Evolutionary conservation across 2,329 filamentous ascomycete genomes (phyloP), one percentile per base, ranked within the genome.

Genomic region (Alternaria consortialis): DNA sequence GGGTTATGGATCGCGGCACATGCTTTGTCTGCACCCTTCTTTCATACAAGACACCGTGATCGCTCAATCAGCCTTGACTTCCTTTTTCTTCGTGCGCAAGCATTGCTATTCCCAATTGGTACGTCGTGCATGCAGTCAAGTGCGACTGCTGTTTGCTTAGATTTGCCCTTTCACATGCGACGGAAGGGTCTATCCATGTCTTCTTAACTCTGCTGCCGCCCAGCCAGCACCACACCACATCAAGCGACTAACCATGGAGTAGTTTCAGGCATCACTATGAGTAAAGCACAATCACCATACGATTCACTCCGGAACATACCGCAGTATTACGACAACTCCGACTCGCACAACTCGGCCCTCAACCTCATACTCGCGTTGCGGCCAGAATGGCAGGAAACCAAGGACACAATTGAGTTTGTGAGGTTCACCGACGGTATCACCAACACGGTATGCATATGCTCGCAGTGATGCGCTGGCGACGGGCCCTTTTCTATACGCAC

Each of bases 371-470:
- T 93, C 69, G 87, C 91, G 29, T 84, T 97, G 63, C 87, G 90
- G 61, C 94, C 94, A 11, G 88, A 96, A 71, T 99, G 95, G 95
- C 85, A 88, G 68, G 85, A 86, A 48, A 83, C 86, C 36, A 88
- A 89, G 66, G 91, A 91, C 58, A 87, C 90, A 43, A 86, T 99
- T 71, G 89, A 95, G 74, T 92, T 98, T 76, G 86, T 93, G 68
- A 90, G 91, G 66, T 99, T 98, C 83, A 99, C 93, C 39, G 95
- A 99, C 74, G 95, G 95, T 75, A 99, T 98, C 81, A 99, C 95
- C 68, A 99, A 99, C 81, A 98, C 94, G 67, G 86, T 88, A 81
- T 69, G 85, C 84, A 48, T 56, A 34, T 17, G 29, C 54, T 47
- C 15, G 32, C 50, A 59, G 29, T 13, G 51, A 42, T 32, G 4